These are phyloP conservation scores for Pichia thaimueangensis DNA, from an alignment of 805 yeast species.

Conservation along the genomic window DNA sequence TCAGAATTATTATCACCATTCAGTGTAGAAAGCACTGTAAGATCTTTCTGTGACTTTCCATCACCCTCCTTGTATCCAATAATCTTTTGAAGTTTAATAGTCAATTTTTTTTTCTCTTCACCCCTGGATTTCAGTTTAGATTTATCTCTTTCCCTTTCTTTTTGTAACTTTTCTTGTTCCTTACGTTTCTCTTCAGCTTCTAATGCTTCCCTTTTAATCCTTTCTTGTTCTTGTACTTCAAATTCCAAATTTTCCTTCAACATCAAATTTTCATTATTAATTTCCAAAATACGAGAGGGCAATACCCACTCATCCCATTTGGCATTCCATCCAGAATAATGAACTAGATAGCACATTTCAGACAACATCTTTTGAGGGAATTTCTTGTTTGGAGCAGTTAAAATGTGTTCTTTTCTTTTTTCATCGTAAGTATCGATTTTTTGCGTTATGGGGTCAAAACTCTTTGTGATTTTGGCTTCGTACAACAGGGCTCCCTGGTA, in stretches of 20 bases:
- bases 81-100: background rate
- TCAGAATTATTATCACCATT: background rate
- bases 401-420: slow-evolving; percentile 35
- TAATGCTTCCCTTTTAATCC: slow-evolving; percentile 2
- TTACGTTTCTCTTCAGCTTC: background rate
- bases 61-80: background rate
- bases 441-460: slow-evolving; percentile 49
- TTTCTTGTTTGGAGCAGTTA: slow-evolving; percentile 18
- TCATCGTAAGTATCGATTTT: slow-evolving; percentile 27
- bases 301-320: slow-evolving; percentile 98
- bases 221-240: slow-evolving; percentile 6
- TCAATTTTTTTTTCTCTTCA: background rate
- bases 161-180: background rate
- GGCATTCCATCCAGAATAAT: slow-evolving; percentile 92
- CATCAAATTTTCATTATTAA: slow-evolving; percentile 60
- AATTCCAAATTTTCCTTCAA: slow-evolving; percentile 53
- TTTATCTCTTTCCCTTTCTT: background rate
- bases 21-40: background rate
- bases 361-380: slow-evolving; percentile 18
- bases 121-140: too few relatives aligned
- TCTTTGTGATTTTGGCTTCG: slow-evolving; percentile 73
- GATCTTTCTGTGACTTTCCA: background rate
- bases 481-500: slow-evolving; percentile 88
- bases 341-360: slow-evolving; percentile 50
- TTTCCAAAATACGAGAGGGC: slow-evolving; percentile 57